Conservation (phyloP, 148 eudicot genomes). For the Persicaria tinctoria region DNA sequence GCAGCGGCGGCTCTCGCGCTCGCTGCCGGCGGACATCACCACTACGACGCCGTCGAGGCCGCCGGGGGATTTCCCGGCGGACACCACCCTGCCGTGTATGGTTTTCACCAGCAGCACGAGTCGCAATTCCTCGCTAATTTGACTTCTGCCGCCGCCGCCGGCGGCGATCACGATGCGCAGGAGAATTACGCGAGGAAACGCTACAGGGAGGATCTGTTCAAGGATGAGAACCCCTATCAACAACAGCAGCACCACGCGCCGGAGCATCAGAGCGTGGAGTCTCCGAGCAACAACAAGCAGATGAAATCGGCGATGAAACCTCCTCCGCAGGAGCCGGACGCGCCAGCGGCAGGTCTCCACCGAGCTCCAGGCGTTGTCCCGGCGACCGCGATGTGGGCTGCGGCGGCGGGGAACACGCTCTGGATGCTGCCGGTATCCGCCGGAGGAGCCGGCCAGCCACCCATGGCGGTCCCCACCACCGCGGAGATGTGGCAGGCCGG, state of each 20-base stretch:
- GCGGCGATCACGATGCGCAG: constrained; percentile 17
- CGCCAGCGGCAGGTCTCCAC: constrained; percentile 12
- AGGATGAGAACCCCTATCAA: constrained; percentile 23
- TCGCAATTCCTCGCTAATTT: constrained; percentile 17
- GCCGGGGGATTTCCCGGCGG: constrained; percentile 19
- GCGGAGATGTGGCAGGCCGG: constrained; percentile 12
- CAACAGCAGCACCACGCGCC: background rate
- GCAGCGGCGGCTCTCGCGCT: constrained; percentile 3
- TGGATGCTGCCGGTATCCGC: constrained; percentile 50
- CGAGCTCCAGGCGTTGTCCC: constrained; percentile 32
- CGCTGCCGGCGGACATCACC: constrained; percentile 14
- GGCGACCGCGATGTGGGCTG: constrained; percentile 40
- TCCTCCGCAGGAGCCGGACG: constrained; percentile 20
- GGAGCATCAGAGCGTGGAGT: background rate
- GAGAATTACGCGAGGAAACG: constrained; percentile 38
- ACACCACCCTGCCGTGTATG: constrained; percentile 32
- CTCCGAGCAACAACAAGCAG: constrained; percentile 18
- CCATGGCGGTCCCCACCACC: constrained; percentile 13
- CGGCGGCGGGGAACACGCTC: constrained; percentile 36
- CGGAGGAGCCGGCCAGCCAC: constrained; percentile 11
- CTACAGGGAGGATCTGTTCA: constrained; percentile 49
- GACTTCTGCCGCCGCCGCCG: constrained; percentile 13
- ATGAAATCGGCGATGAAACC: constrained; percentile 16
- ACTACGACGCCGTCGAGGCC: constrained; percentile 30
- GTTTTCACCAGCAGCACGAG: constrained; percentile 39